Conservation (phyloP, 2,329 filamentous ascomycete species). For the Pseudocercospora fijiensis region DNA sequence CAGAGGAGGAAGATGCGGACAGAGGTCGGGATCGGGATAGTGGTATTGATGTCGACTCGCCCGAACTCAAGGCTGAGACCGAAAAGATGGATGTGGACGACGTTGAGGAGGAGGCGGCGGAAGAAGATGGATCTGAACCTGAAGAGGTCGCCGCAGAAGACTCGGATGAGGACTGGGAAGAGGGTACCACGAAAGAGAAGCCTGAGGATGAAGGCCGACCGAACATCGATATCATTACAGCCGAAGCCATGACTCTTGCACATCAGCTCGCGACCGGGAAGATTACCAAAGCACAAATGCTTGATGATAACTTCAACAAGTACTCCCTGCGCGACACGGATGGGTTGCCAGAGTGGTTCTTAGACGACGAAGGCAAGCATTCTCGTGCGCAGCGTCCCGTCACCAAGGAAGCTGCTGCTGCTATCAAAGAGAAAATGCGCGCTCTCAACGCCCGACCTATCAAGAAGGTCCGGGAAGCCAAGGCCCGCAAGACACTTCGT, state of each 20-base stretch:
- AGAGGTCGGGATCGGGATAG: slow-evolving; percentile 49
- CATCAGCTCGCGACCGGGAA: slow-evolving; percentile 86
- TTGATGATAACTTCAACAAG: slow-evolving; percentile 93
- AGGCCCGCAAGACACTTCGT: slow-evolving; percentile 96
- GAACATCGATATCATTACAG: slow-evolving; percentile 99
- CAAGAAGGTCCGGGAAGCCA: slow-evolving; percentile 97
- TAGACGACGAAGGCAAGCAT: slow-evolving; percentile 86
- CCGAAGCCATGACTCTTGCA: slow-evolving; percentile 96
- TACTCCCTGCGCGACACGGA: slow-evolving; percentile 87
- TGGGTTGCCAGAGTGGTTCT: slow-evolving; percentile 94
- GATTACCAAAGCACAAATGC: slow-evolving; percentile 72
- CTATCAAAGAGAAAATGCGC: slow-evolving; percentile 91
- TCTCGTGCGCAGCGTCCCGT: slow-evolving; percentile 86
- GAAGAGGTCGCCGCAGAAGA: slow-evolving; percentile 39
- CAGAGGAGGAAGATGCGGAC: slow-evolving; percentile 39
- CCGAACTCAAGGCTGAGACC: slow-evolving; percentile 28
- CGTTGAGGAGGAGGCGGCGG: slow-evolving; percentile 19
- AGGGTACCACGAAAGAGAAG: slow-evolving; percentile 54
- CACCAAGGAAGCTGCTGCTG: slow-evolving; percentile 80
- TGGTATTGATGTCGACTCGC: slow-evolving; percentile 41
- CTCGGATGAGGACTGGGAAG: slow-evolving; percentile 59
- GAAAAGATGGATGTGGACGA: slow-evolving; percentile 26
- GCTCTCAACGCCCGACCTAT: slow-evolving; percentile 94
- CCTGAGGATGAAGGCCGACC: slow-evolving; percentile 52
- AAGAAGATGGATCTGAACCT: slow-evolving; percentile 32